These are phyloP conservation scores for Rhizopogon sp. DNA, from an alignment of 768 basidiomycete genomes.

Conservation along the genomic window DNA sequence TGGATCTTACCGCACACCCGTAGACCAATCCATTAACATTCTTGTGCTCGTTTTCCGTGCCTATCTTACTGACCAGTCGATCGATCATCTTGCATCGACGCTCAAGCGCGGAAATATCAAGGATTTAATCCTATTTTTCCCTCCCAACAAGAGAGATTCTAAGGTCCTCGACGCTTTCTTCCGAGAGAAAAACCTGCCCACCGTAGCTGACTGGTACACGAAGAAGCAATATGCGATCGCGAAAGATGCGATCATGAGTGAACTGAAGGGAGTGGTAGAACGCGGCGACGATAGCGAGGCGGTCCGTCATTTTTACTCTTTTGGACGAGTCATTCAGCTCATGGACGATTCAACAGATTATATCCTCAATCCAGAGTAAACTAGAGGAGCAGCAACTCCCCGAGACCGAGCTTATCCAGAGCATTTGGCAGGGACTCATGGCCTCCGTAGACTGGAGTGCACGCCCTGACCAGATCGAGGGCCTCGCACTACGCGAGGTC, in stretches of 20 bases:
- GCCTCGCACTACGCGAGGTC: slow-evolving; percentile 82
- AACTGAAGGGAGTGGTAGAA: slow-evolving; percentile 66
- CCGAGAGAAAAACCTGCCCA: slow-evolving; percentile 68
- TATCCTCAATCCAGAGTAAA: slow-evolving; percentile 63
- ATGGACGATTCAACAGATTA: slow-evolving; percentile 46
- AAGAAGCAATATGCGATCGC: slow-evolving; percentile 84
- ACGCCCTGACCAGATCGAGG: slow-evolving; percentile 88
- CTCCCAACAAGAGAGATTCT: slow-evolving; percentile 70
- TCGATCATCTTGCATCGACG: slow-evolving; percentile 83
- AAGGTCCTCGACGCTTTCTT: slow-evolving; percentile 82
- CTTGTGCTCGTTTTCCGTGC: slow-evolving; percentile 77
- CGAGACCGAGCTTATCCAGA: slow-evolving; percentile 77
- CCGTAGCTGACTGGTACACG: slow-evolving; percentile 90
- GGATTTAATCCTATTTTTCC: slow-evolving; percentile 86
- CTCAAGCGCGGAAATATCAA: slow-evolving; percentile 83
- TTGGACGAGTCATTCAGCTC: slow-evolving; percentile 2
- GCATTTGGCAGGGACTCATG: slow-evolving; percentile 93
- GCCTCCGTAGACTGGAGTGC: slow-evolving; percentile 83
- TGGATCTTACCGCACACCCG: not conserved
- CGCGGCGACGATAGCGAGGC: slow-evolving; percentile 64
- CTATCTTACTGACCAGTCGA: slow-evolving; percentile 75
- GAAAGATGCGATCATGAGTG: slow-evolving; percentile 69
- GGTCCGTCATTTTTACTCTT: slow-evolving; percentile 35
- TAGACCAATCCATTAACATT: slow-evolving; percentile 75
- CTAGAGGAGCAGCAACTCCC: slow-evolving; percentile 81